Evolutionary conservation across 2,329 filamentous ascomycete species (phyloP).

Genomic region (Xylogone sp.): DNA sequence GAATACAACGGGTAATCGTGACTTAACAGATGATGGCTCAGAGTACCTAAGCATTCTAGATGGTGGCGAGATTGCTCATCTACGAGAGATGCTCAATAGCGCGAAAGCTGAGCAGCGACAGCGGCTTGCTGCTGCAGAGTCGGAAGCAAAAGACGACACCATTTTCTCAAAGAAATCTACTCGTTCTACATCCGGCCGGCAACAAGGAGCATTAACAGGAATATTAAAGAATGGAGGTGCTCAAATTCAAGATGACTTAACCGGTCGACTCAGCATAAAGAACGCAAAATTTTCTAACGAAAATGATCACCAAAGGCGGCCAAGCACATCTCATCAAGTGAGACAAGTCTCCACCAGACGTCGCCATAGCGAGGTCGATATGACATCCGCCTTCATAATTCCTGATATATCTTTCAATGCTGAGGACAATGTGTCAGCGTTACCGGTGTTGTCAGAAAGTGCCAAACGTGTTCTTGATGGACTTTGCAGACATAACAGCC

Average conservation of each 20-base stretch:
- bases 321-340: slow-evolving; percentile 1
- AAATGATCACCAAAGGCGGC: slow-evolving; percentile 2
- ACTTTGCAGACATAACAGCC: slow-evolving; percentile 51
- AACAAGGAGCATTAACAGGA: background rate
- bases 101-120: slow-evolving; percentile 4
- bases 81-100: slow-evolving; percentile 5
- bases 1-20: slow-evolving; percentile 3
- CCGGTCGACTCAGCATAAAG: slow-evolving; percentile 7
- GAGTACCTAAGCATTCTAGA: slow-evolving; percentile 7
- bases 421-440: slow-evolving; percentile 27
- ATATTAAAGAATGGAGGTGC: slow-evolving; percentile 7
- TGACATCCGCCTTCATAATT: slow-evolving; percentile 56
- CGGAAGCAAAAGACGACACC: slow-evolving; percentile 4
- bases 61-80: slow-evolving; percentile 7
- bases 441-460: slow-evolving; percentile 46
- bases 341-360: slow-evolving; percentile 4
- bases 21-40: slow-evolving; percentile 3
- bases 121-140: background rate
- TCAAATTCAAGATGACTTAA: slow-evolving; percentile 3
- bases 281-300: background rate
- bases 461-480: slow-evolving; percentile 50
- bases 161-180: slow-evolving; percentile 1
- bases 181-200: background rate
- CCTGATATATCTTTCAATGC: slow-evolving; percentile 41
- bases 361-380: slow-evolving; percentile 36